phyloP scores from a whole-genome alignment of 2,329 filamentous ascomycete species.

The Periconia macrospinosa region DNA sequence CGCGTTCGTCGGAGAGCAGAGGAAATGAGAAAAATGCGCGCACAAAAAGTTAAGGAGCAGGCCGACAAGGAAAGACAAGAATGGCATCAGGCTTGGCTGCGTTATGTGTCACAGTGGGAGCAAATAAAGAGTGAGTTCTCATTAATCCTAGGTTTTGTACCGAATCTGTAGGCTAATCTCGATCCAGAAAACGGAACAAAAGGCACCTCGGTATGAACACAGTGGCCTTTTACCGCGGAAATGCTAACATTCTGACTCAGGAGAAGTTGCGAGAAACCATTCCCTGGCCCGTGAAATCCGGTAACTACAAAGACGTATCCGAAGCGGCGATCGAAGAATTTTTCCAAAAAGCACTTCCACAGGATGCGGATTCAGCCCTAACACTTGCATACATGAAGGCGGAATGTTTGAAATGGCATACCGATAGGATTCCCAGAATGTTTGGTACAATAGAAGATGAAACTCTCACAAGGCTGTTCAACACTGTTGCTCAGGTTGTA shows the following conservation, averaged over 20 bases:
- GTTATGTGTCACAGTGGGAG: constrained; percentile 3
- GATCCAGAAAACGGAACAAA: constrained; percentile 1
- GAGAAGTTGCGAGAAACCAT: constrained; percentile 4
- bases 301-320: constrained; percentile 5
- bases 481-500: constrained; percentile 3
- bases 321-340: constrained; percentile 4
- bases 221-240: neutral
- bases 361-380: neutral
- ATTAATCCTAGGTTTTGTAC: neutral
- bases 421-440: constrained; percentile 7
- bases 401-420: constrained; percentile 10
- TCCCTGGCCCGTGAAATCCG: constrained; percentile 10
- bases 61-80: constrained; percentile 5
- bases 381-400: constrained; percentile 3
- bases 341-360: constrained; percentile 3
- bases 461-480: constrained; percentile 3
- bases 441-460: constrained; percentile 2
- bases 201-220: constrained; percentile 4
- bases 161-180: neutral
- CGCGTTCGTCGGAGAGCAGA: constrained; percentile 4
- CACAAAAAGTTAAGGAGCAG: constrained; percentile 3
- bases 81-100: constrained; percentile 5
- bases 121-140: constrained; percentile 6
- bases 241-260: constrained; percentile 4
- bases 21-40: constrained; percentile 2